phyloP scores from a whole-genome alignment of 2,329 filamentous ascomycete genomes.

The Alternaria sp. region DNA sequence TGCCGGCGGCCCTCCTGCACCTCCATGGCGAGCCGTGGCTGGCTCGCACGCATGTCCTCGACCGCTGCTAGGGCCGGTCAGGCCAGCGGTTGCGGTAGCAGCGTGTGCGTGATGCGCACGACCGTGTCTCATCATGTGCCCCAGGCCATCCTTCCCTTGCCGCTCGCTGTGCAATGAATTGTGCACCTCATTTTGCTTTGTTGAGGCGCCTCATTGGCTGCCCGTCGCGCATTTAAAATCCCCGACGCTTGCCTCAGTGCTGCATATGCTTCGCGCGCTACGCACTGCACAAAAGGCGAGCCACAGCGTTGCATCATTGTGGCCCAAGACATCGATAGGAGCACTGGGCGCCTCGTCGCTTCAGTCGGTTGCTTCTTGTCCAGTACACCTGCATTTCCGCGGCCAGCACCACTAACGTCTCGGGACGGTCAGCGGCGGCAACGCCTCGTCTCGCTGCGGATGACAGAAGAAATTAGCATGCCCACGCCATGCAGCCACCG shows the following conservation, averaged over 20 bases:
- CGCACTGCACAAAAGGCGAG: conserved; percentile 9
- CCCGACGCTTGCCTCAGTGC: conserved; percentile 16
- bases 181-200: conserved; percentile 8
- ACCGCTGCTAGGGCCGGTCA: conserved; percentile 1
- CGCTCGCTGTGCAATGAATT: conserved; percentile 13
- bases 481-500: conserved; percentile 14
- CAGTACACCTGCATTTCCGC: not conserved
- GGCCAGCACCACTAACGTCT: conserved; percentile 12
- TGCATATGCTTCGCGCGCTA: conserved; percentile 6
- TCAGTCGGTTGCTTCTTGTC: conserved; percentile 4
- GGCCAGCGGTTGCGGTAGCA: conserved; percentile 9
- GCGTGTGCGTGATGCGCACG: conserved; percentile 17
- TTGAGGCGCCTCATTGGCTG: conserved; percentile 11
- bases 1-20: conserved; percentile 2
- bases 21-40: conserved; percentile 9
- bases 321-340: not conserved
- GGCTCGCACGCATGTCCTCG: conserved; percentile 5
- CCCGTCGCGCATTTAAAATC: conserved; percentile 10
- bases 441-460: conserved; percentile 16
- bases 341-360: not conserved
- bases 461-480: conserved; percentile 11
- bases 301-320: not conserved
- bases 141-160: conserved; percentile 18
- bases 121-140: conserved; percentile 26
- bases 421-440: conserved; percentile 21